Evolutionary conservation across 164 flowering plant species (phyloP).

Genomic region (Umbilicus rupestris): DNA sequence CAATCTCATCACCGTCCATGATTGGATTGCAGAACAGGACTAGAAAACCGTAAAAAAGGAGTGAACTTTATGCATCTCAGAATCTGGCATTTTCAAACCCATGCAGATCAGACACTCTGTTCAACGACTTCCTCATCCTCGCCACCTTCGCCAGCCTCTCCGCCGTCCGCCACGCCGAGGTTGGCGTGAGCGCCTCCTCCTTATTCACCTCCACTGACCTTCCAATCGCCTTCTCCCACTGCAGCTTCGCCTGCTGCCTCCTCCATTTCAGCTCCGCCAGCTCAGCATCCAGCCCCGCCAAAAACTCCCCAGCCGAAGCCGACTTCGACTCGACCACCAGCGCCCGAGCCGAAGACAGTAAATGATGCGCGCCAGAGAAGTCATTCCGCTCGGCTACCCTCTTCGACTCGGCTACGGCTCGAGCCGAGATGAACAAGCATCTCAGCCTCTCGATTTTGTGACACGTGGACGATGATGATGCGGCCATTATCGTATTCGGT

Average conservation of each 20-base stretch:
- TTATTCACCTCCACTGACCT: constrained; percentile 31
- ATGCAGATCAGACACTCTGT: constrained; percentile 78
- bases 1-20: not conserved
- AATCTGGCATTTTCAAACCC: constrained; percentile 99
- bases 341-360: constrained; percentile 46
- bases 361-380: constrained; percentile 30
- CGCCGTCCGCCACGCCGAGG: constrained; percentile 94
- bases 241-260: constrained; percentile 14
- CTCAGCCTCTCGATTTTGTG: constrained; percentile 32
- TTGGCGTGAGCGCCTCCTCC: constrained; percentile 83
- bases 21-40: not conserved
- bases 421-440: constrained; percentile 31
- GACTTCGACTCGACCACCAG: constrained; percentile 23
- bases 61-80: constrained; percentile 16
- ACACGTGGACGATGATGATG: constrained; percentile 23
- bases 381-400: constrained; percentile 32
- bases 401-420: constrained; percentile 51
- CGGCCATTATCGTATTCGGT: constrained; percentile 25
- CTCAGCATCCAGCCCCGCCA: constrained; percentile 44
- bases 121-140: constrained; percentile 67
- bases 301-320: constrained; percentile 25
- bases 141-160: constrained; percentile 87
- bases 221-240: constrained; percentile 10
- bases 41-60: not conserved
- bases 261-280: constrained; percentile 31